Base-by-base conservation (phyloP, 2,329 filamentous ascomycete genomes). In the Penicillium sp. region DNA sequence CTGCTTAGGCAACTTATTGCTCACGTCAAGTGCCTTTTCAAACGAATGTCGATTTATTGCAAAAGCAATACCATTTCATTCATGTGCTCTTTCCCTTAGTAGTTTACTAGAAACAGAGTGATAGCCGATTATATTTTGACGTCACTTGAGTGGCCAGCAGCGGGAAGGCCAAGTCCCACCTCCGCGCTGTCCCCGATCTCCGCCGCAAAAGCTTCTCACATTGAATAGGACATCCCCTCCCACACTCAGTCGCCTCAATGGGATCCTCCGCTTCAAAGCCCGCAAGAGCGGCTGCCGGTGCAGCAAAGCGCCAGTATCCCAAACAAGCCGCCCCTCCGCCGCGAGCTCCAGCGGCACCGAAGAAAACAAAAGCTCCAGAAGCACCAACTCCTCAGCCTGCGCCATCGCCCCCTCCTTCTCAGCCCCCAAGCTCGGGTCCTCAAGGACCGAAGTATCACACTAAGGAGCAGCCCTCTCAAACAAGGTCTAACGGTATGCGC, bases 211-310 rank as follows among this genome's bases (percentile, higher is more conserved):
- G 50, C 51, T 47, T 52, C 46, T 36, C 29, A 42, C 42, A 39
- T 28, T 28, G 39, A 39, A 21, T 13, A 44, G 23, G 39, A 46
- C 33, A 15, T 36, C 18, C 31, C 15, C 28, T 24, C n/a, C 46
- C 31, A 18, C 47, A 21, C 49, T n/a, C 39, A 34, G 24, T 49
- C 33, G 23, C 42, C 12, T 21, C 16, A 48, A 85, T 85, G 82
- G 82, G 82, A n/a, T 76, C 79, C 2, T 78, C 79, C n/a, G 72
- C 77, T 39, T 85, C 82, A 6, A 85, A 85, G 71, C 77, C 77
- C 34, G 76, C 74, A 9, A 74, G 75, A 42, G 69, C 71, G 13
- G 76, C 79, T 51, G 79, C 78, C 7, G 75, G 76, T 38, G 72
- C 76, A 31, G 76, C 76, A 51, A 71, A 77, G n/a, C 67, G 70